Base-by-base conservation (phyloP, 306 rosid genomes). In the Senna tora region DNA sequence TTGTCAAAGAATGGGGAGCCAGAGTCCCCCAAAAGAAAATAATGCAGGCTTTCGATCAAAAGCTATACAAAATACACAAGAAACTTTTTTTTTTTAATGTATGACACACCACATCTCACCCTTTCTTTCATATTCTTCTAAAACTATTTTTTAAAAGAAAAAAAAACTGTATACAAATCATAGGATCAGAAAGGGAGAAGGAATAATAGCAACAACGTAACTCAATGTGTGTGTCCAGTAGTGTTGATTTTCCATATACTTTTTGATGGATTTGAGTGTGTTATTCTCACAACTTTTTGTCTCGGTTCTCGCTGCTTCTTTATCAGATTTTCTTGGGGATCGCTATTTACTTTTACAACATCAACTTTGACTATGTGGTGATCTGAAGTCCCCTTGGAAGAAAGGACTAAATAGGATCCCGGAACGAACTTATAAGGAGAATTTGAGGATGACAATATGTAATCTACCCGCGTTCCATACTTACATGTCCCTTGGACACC, bases 401-500 rank as follows among this genome's bases (percentile, higher is more conserved):
- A 94, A 50, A 81, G 78, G 36, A 94, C 98, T 9, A 88, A 83
- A 80, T 94, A 94, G 41, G 99, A 91, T 54, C 96, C 96, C 0
- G 97, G 93, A 68, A 89, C 96, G 74, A 89, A 91, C 80, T 91
- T 79, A 74, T 77, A 91, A 0, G 79, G 77, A 21, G 90, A 87
- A 73, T 85, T 77, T 21, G 91, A 81, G 2, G 99, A 95, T 62
- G 93, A 84, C 78, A 95, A 70, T 74, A 95, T 73, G 86, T 95
- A 95, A 55, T 95, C 99, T 19, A 95, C 96, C 41, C 99, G 74
- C 25, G 99, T 95, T 73, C 99, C 99, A 28, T 95, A 95, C 77
- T 95, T 95, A 47, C 99, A 91, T 34, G 99, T 95, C 55, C 99
- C 99, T 77, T 94, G 99, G 13, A 95, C 97, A 84, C 97, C 97